Conservation (phyloP, 345 rosid genomes). For the Eutrema japonicum region DNA sequence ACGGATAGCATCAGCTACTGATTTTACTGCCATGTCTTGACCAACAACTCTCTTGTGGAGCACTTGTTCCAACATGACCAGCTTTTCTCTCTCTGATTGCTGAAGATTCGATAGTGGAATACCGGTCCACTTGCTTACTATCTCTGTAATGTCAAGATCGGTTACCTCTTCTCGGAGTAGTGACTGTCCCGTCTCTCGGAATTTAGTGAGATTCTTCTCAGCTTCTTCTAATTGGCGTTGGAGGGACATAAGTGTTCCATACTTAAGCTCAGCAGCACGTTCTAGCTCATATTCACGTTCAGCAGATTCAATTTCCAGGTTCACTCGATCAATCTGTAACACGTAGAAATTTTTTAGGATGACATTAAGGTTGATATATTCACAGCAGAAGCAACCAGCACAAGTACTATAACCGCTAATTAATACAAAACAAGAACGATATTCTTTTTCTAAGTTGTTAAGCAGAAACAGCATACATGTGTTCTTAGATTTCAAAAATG, state of each 20-base stretch:
- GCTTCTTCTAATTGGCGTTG: constrained; percentile 89
- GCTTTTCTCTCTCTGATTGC: constrained; percentile 90
- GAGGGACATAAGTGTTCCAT: constrained; percentile 87
- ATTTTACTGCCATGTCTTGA: constrained; percentile 94
- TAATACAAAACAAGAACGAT: neutral
- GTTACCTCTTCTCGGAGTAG: constrained; percentile 90
- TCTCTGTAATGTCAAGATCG: constrained; percentile 86
- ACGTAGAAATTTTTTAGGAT: neutral
- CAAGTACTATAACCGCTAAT: neutral
- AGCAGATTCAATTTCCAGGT: constrained; percentile 91
- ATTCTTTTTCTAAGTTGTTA: neutral
- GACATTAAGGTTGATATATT: no score
- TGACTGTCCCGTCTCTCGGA: constrained; percentile 70
- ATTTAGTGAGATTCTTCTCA: constrained; percentile 74
- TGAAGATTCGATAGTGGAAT: constrained; percentile 94
- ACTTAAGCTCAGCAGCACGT: constrained; percentile 92
- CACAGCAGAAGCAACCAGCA: neutral
- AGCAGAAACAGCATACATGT: no score
- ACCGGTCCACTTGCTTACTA: constrained; percentile 98
- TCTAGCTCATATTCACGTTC: constrained; percentile 84
- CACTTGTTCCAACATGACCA: constrained; percentile 73
- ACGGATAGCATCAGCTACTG: constrained; percentile 92
- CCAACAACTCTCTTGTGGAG: constrained; percentile 93
- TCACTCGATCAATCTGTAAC: constrained; percentile 83
- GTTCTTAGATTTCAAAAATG: neutral